Conservation (phyloP, 73 alveolate species). For the Paramecium biaurelia region DNA sequence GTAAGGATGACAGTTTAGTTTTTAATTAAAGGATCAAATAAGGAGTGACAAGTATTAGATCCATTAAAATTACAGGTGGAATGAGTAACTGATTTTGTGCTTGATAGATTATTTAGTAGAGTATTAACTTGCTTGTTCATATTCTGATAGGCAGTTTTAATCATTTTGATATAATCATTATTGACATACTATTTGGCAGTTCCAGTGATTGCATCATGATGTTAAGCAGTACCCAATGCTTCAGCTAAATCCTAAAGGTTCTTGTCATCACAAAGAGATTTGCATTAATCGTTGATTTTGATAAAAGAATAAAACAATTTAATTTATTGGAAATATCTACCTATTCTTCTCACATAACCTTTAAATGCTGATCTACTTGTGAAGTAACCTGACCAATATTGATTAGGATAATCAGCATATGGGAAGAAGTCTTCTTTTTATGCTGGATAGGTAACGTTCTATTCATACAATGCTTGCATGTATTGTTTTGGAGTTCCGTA, state of each 20-base stretch:
- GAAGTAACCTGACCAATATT: conserved; percentile 95
- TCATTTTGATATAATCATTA: conserved; percentile 69
- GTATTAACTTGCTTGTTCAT: not conserved
- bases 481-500: conserved; percentile 79
- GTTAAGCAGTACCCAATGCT: conserved; percentile 70
- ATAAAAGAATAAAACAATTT: not conserved
- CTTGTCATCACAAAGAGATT: not conserved
- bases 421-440: conserved; percentile 89
- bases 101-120: not conserved
- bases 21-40: not conserved
- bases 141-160: not conserved
- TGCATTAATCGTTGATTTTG: not conserved
- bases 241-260: not conserved
- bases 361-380: conserved; percentile 87
- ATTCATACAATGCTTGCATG: conserved; percentile 61
- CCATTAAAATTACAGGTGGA: conserved; percentile 4
- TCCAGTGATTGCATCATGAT: conserved; percentile 92
- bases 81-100: not conserved
- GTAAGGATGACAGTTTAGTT: not conserved
- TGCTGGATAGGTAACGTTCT: conserved; percentile 64
- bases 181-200: conserved; percentile 85
- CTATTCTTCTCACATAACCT: conserved; percentile 73
- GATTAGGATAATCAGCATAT: conserved; percentile 71
- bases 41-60: not conserved
- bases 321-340: conserved; percentile 41